These are phyloP conservation scores for Eucalyptus polybractea DNA, from an alignment of 345 rosid species.

Conservation along the genomic window DNA sequence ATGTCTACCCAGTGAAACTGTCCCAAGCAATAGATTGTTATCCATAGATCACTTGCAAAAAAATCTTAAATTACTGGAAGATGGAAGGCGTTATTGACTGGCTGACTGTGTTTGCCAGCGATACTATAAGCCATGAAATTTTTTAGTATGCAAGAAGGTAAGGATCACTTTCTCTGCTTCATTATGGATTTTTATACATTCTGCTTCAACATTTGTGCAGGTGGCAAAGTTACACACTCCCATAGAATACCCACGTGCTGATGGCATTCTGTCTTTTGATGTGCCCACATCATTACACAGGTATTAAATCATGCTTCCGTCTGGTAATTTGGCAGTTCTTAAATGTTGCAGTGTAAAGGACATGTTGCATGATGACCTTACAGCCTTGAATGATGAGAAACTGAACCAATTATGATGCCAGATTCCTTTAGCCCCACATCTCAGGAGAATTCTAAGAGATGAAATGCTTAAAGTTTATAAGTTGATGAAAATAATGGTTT, in stretches of 20 bases:
- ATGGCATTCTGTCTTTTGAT: slow-evolving; percentile 79
- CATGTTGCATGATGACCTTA: neutral
- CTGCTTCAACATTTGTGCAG: slow-evolving; percentile 19
- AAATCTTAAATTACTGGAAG: neutral
- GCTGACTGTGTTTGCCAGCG: neutral
- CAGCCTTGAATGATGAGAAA: neutral
- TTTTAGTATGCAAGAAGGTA: neutral
- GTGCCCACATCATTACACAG: slow-evolving; percentile 89
- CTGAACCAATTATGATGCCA: neutral
- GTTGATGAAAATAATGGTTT: neutral
- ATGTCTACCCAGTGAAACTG: neutral
- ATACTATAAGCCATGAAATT: neutral
- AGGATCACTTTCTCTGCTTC: neutral
- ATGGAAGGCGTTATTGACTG: neutral
- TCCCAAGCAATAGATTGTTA: neutral
- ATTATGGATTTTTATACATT: neutral
- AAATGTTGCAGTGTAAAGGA: neutral
- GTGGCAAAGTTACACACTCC: slow-evolving; percentile 48
- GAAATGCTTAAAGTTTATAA: neutral
- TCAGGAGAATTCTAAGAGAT: neutral
- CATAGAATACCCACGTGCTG: slow-evolving; percentile 75
- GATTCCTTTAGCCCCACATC: neutral
- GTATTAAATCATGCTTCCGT: slow-evolving; percentile 5
- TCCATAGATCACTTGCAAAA: neutral
- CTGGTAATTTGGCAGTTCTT: neutral